These are phyloP conservation scores for Fonsecaea multimorphosa DNA, from an alignment of 2,329 filamentous ascomycete species.

Conservation along the genomic window DNA sequence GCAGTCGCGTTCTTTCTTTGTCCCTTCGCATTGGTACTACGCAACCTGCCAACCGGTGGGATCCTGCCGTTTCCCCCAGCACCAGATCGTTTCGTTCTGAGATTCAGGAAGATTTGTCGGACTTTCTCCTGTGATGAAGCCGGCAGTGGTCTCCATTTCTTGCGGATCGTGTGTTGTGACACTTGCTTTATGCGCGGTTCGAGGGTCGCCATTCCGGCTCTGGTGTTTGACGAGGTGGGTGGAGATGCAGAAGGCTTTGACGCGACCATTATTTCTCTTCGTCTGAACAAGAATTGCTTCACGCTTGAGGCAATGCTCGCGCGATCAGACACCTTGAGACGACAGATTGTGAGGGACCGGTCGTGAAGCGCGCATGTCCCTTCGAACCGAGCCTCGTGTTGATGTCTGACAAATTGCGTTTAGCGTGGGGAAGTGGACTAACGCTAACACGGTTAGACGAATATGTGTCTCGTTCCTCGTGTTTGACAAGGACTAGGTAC, in stretches of 20 bases:
- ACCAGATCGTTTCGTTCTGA: conserved; percentile 44
- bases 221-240: neutral
- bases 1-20: neutral
- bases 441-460: neutral
- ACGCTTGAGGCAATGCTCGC: neutral
- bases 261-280: neutral
- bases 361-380: neutral
- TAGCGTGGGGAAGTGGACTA: neutral
- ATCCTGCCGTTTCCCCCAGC: conserved; percentile 22
- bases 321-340: neutral
- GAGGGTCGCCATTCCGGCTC: conserved; percentile 46
- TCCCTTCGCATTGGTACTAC: neutral
- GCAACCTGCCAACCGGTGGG: conserved; percentile 9
- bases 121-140: conserved; percentile 52
- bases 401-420: neutral
- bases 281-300: neutral
- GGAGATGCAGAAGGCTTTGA: neutral
- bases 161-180: conserved; percentile 51
- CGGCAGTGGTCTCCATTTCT: conserved; percentile 54
- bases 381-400: neutral
- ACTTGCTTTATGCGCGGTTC: conserved; percentile 51
- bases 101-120: conserved; percentile 49
- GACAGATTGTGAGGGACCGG: neutral
- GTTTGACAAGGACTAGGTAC: too few relatives aligned
- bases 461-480: too few relatives aligned